Percentiles rank a stretch among this genome's conserved stretches.
These are phyloP conservation scores for Hemileia vastatrix DNA, from an alignment of 1,284 basidiomycete species.

Conservation along the genomic window DNA sequence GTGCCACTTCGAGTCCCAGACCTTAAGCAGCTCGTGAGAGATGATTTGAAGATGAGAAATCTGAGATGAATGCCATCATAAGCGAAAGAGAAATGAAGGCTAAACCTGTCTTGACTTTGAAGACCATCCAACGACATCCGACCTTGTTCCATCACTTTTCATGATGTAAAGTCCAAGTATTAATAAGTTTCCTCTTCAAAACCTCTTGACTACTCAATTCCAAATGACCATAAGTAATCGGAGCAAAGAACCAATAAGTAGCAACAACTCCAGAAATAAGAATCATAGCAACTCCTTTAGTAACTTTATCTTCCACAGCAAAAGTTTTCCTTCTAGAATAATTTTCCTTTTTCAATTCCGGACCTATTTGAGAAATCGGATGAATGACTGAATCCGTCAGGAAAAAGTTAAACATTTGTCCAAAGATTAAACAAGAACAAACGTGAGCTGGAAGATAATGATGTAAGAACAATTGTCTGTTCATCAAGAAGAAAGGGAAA, in stretches of 20 bases:
- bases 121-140: no score
- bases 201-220: constrained; percentile 47
- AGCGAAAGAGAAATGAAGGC: no score
- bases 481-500: constrained; percentile 95
- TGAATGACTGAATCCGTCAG: constrained; percentile 69
- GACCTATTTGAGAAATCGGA: constrained; percentile 48
- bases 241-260: constrained; percentile 65
- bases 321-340: constrained; percentile 62
- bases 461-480: constrained; percentile 88
- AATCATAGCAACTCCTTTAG: constrained; percentile 51
- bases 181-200: constrained; percentile 28
- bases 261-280: constrained; percentile 54
- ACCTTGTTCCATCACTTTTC: no score
- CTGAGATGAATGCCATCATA: no score
- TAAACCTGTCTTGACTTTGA: no score
- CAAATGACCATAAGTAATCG: constrained; percentile 81
- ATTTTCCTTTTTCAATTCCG: constrained; percentile 57
- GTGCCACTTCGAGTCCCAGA: no score
- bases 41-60: no score
- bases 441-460: constrained; percentile 84
- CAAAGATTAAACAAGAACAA: constrained; percentile 82
- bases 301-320: constrained; percentile 41
- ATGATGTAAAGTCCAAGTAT: constrained; percentile 34
- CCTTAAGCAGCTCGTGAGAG: no score
- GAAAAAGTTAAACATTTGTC: constrained; percentile 82